A percentile compares a stretch with the other conserved stretches of the same genome.
phyloP scores from a whole-genome alignment of 306 rosid species.

The Castanea sativa region DNA sequence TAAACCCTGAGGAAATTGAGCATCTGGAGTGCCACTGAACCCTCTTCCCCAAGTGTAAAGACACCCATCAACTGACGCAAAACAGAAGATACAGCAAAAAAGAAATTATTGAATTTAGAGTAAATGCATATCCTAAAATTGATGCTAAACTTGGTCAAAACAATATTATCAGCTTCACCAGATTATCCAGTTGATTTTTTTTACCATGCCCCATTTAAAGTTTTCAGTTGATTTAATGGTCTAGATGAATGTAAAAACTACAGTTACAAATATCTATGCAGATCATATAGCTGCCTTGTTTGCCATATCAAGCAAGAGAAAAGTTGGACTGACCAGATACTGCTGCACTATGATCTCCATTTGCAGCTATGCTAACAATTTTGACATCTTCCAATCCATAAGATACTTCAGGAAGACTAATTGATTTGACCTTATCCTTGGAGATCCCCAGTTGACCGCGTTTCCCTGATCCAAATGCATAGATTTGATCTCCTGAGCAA shows the following conservation, averaged over 20 bases:
- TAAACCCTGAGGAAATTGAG: slow-evolving; percentile 44
- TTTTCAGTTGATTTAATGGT: background rate
- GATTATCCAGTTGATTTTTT: background rate
- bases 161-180: slow-evolving; percentile 1
- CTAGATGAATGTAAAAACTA: background rate
- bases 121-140: background rate
- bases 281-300: background rate
- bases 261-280: background rate
- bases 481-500: slow-evolving; percentile 41
- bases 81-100: slow-evolving; percentile 1
- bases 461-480: slow-evolving; percentile 89
- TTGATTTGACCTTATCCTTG: slow-evolving; percentile 43
- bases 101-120: background rate
- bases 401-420: slow-evolving; percentile 47
- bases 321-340: slow-evolving; percentile 50
- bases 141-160: background rate
- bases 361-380: slow-evolving; percentile 55
- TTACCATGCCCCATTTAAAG: background rate
- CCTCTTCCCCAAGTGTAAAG: slow-evolving; percentile 94
- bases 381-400: slow-evolving; percentile 49
- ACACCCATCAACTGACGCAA: slow-evolving; percentile 57
- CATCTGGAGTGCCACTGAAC: slow-evolving; percentile 53
- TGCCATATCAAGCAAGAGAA: slow-evolving; percentile 19
- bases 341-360: slow-evolving; percentile 94
- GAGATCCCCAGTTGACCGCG: slow-evolving; percentile 86